These are phyloP conservation scores for Avicennia marina DNA, from an alignment of 257 asterid genomes.

Conservation along the genomic window DNA sequence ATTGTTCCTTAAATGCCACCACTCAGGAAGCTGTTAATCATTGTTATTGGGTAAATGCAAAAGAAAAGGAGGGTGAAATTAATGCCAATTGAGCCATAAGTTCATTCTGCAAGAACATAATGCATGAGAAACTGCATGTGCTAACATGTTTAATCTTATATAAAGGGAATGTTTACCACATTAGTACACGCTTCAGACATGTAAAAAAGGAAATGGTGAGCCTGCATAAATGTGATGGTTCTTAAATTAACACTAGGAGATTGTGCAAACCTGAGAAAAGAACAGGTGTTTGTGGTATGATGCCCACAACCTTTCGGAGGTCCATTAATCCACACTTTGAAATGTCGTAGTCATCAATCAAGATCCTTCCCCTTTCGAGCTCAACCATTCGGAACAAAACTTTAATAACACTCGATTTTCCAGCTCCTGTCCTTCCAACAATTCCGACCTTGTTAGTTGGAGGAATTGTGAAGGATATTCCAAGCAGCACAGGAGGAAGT, in stretches of 20 bases:
- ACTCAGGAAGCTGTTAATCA: no score
- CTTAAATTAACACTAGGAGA: not conserved
- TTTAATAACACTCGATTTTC: conserved; percentile 95
- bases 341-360: conserved; percentile 76
- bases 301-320: conserved; percentile 90
- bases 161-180: no score
- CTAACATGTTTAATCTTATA: no score
- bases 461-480: conserved; percentile 75
- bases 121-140: no score
- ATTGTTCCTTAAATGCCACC: no score
- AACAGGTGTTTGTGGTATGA: conserved; percentile 95
- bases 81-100: no score
- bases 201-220: not conserved
- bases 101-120: no score
- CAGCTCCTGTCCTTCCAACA: conserved; percentile 98
- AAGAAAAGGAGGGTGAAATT: no score
- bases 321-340: conserved; percentile 77
- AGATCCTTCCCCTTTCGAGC: conserved; percentile 74
- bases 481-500: conserved; percentile 93
- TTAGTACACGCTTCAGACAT: no score
- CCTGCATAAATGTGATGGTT: no score
- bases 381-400: conserved; percentile 91
- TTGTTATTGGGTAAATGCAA: no score
- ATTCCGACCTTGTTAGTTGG: conserved; percentile 92
- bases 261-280: conserved; percentile 80